These are phyloP conservation scores for Lichtheimia ramosa DNA, from an alignment of 371 early-diverging fungal genomes.

Conservation along the genomic window DNA sequence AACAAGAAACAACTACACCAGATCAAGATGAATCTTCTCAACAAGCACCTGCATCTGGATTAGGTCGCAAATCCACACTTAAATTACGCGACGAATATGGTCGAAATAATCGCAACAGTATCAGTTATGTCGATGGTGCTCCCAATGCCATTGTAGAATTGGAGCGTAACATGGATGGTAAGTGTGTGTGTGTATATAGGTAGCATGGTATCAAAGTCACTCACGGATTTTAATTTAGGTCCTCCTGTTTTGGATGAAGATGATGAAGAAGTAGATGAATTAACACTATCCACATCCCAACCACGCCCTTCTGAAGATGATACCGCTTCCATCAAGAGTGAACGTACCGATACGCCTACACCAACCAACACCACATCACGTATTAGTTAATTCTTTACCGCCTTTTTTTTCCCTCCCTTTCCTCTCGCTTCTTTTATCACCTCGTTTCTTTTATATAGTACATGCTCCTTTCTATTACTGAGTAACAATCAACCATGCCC, in stretches of 20 bases:
- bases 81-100: constrained; percentile 18
- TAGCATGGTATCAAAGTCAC: too few relatives aligned
- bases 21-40: neutral
- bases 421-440: neutral
- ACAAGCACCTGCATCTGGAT: neutral
- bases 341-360: neutral
- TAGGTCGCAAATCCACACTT: constrained; percentile 18
- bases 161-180: constrained; percentile 44
- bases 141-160: constrained; percentile 45
- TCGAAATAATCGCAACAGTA: constrained; percentile 46
- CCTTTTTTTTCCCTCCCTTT: neutral
- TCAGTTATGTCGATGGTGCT: constrained; percentile 42
- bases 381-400: neutral
- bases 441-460: neutral
- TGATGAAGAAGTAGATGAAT: constrained; percentile 35
- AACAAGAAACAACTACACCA: neutral
- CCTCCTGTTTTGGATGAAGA: constrained; percentile 44
- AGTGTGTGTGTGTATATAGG: neutral
- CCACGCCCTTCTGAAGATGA: neutral
- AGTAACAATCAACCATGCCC: too few relatives aligned
- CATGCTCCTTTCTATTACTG: too few relatives aligned
- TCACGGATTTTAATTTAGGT: too few relatives aligned
- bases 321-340: neutral
- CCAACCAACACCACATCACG: too few relatives aligned
- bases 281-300: neutral